Evolutionary conservation across 345 rosid species (phyloP), one percentile per base, ranked within the genome.

Genomic region (Cardamine resedifolia): DNA sequence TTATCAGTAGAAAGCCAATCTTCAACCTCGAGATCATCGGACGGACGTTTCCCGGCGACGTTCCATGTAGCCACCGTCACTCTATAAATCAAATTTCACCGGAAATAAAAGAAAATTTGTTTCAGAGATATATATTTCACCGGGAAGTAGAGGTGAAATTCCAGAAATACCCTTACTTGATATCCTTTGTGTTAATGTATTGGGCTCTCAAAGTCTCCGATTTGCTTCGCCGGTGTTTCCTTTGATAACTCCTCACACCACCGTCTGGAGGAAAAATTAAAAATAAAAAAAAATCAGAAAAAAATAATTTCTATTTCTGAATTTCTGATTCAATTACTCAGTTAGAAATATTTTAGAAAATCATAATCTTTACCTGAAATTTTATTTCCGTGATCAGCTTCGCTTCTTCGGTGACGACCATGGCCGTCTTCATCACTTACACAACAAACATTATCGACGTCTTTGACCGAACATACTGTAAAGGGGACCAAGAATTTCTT

Each of bases 171-270:
- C 41, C 80, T 77, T 71, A 95, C 99, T 88, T 95, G 80, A 95
- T 88, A 52, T 95, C 98, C 83, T 90, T 91, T 7, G 82, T 81
- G 70, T 87, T 90, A 70, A 95, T 91, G 85, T 95, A 91, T 75
- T 95, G 99, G n/a, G 31, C 84, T 57, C 97, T 92, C 76, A 90
- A 70, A 71, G 98, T 95, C 81, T 95, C 99, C 27, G 99, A 95
- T 83, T 88, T 95, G 61, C 99, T 92, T 79, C 99, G 80, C 81
- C 88, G 88, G 81, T 90, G 99, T 72, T 87, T 80, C 19, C 65
- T 64, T 20, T 74, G 72, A 71, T 84, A 81, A 76, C 84, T 82
- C 66, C 70, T 87, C 24, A 79, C 65, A 60, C 85, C 81, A 38
- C 77, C 64, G 58, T 84, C 97, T 89, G 78, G 30, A 47, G 55